Evolutionary conservation across 2,329 filamentous ascomycete species (phyloP), one percentile per base, ranked within the genome.

Genomic region (Talaromyces sp.): DNA sequence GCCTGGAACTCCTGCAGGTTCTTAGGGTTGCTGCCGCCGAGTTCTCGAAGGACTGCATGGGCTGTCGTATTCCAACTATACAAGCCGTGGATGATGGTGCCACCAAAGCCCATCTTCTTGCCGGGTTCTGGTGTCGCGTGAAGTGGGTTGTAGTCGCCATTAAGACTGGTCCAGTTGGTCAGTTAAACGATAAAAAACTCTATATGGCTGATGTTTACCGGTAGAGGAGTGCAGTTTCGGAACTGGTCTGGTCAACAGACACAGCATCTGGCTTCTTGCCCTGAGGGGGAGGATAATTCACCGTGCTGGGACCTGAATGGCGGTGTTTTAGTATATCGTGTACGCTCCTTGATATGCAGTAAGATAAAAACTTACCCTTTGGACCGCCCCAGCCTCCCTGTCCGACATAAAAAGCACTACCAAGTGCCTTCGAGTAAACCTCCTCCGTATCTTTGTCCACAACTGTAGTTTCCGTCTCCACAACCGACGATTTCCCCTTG

Each of bases 111-210:
- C 91, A 96, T 96, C 79, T 92, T 89, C 76, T 85, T 78, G 63
- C 92, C 92, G 0, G 92, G 91, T 77, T 92, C 90, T 13, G 92
- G 92, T 19, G 90, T 90, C 7, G 91, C 92, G 73, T 96, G 92
- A 39, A 96, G 86, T 30, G 92, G 93, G 80, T 96, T 96, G 78
- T 96, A 96, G 79, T 96, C 93, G 66, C 92, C 92, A 69, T 96
- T 96, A 57, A 96, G 84, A 65, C 91, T 85, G 65, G 72, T 70
- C 42, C 4, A 4, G 9, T n/a, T 5, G 1, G 55, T 13, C 39
- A 32, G 59, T 57, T 49, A 58, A 7, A 39, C 33, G 2, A 25
- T 30, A 33, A 17, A 53, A 15, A 27, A 13, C n/a, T 7, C 5
- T 28, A 44, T 30, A 25, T 15, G 51, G 19, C 25, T 27, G 11